phyloP scores from a whole-genome alignment of 768 basidiomycete genomes.

The Nidularia sp. region DNA sequence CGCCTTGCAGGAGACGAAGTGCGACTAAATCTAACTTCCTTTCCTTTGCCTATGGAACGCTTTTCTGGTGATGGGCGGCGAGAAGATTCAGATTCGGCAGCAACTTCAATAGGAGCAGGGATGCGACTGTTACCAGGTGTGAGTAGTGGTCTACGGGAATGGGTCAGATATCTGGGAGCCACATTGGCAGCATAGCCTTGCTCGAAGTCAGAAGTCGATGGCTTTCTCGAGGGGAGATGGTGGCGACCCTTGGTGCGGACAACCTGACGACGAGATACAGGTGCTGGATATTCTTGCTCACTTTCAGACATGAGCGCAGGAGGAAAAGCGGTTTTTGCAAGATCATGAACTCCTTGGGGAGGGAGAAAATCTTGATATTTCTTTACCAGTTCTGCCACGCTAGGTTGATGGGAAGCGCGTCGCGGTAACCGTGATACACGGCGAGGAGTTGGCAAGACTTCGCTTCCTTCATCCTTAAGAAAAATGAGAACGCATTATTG shows the following conservation, averaged over 20 bases:
- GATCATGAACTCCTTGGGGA: constrained; percentile 65
- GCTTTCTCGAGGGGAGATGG: constrained; percentile 43
- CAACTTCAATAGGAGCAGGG: constrained; percentile 44
- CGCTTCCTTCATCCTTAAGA: constrained; percentile 14
- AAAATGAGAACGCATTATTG: neutral
- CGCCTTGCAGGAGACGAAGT: constrained; percentile 39
- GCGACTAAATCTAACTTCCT: constrained; percentile 38
- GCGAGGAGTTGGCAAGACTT: constrained; percentile 20
- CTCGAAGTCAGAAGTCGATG: constrained; percentile 83
- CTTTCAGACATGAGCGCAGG: constrained; percentile 74
- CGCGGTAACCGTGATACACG: constrained; percentile 62
- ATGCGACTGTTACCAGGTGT: constrained; percentile 40
- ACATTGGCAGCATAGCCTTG: constrained; percentile 91
- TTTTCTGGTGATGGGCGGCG: constrained; percentile 76
- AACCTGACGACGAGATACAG: constrained; percentile 30
- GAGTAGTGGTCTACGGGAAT: constrained; percentile 40
- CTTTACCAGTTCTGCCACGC: constrained; percentile 82
- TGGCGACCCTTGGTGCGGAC: constrained; percentile 48
- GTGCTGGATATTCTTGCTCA: constrained; percentile 60
- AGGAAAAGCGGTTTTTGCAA: constrained; percentile 66
- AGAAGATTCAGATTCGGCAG: constrained; percentile 43
- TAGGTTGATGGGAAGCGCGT: constrained; percentile 49
- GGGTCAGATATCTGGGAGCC: constrained; percentile 69
- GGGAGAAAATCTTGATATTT: constrained; percentile 79
- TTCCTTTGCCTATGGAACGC: constrained; percentile 30